Conservation (phyloP, 2,329 filamentous ascomycete species). For the Gaeumannomyces tritici region DNA sequence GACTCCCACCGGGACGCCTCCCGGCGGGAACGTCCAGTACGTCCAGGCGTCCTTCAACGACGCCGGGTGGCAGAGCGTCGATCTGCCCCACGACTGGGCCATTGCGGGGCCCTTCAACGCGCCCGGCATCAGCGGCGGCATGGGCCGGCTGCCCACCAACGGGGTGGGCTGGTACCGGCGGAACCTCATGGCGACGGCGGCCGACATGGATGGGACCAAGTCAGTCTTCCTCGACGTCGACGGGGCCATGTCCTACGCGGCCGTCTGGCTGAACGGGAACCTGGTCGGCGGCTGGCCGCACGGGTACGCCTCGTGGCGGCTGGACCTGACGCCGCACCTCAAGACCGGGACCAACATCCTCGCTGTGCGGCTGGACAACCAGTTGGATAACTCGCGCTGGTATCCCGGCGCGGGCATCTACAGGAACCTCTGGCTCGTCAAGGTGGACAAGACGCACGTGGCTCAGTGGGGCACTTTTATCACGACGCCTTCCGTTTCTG, state of each 20-base stretch:
- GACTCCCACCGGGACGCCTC: conserved; percentile 7
- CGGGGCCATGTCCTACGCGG: conserved; percentile 39
- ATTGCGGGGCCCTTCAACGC: conserved; percentile 33
- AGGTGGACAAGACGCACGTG: conserved; percentile 33
- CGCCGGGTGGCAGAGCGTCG: conserved; percentile 25
- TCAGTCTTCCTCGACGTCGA: conserved; percentile 35
- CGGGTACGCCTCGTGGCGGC: conserved; percentile 38
- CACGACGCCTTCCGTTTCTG: conserved; percentile 33
- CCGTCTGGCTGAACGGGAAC: conserved; percentile 38
- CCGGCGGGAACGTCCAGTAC: too few species aligned
- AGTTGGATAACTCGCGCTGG: conserved; percentile 36
- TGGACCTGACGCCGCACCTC: conserved; percentile 35
- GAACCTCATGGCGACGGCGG: conserved; percentile 19
- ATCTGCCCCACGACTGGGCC: conserved; percentile 36
- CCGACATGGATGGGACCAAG: conserved; percentile 21
- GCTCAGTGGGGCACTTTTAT: conserved; percentile 39
- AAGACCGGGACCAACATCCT: conserved; percentile 27
- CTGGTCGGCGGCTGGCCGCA: conserved; percentile 42
- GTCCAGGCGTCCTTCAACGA: conserved; percentile 20
- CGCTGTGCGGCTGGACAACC: conserved; percentile 41
- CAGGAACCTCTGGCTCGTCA: conserved; percentile 43
- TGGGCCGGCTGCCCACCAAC: conserved; percentile 34
- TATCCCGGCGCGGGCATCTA: conserved; percentile 47
- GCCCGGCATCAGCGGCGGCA: conserved; percentile 24
- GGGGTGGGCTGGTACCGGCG: conserved; percentile 44